Evolutionary conservation across 2,329 filamentous ascomycete species (phyloP), one percentile per base, ranked within the genome.

Genomic region (Epichloe hybrida): DNA sequence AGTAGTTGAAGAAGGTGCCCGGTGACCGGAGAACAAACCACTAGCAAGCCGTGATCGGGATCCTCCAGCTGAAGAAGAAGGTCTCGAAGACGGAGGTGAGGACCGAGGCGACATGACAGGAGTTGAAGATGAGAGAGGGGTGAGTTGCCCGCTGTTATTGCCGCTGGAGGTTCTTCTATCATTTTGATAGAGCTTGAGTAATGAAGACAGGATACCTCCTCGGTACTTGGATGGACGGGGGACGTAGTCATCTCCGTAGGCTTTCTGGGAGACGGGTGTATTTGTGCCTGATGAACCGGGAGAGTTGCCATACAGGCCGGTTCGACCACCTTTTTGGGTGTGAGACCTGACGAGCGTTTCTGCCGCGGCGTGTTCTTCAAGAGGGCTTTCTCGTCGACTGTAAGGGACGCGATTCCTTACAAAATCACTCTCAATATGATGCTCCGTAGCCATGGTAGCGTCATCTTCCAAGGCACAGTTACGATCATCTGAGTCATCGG

Each of bases 201-300:
- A 69, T 0, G 81, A 83, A 2, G 83, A 81, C 1, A 94, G 70
- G 45, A 91, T 79, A 34, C 88, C 86, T 34, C 82, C 83, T 47
- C 82, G 79, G 62, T 87, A 90, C 55, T 83, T 77, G 21, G 73
- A 68, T 4, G 86, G 86, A 41, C 74, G 73, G 43, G 80, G 80
- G 17, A 86, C 77, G 60, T 86, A 87, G 50, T 71, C 68, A 44
- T 69, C 64, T 13, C 59, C 61, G 51, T 79, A 75, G 42, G 79
- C 75, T 21, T 76, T 71, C 42, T 78, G 72, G 17, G 61, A 55
- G 9, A 66, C 56, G 1, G 69, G 68, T 2, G 68, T 71, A 5
- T 60, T 61, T 8, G 64, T 67, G 42, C 69, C 67, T 37, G 69
- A 70, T 15, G 58, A 55, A 9, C 48, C 52, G 17, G 57, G 52